Conservation (phyloP, 2,329 filamentous ascomycete genomes). For the Periglandula ipomoeae region DNA sequence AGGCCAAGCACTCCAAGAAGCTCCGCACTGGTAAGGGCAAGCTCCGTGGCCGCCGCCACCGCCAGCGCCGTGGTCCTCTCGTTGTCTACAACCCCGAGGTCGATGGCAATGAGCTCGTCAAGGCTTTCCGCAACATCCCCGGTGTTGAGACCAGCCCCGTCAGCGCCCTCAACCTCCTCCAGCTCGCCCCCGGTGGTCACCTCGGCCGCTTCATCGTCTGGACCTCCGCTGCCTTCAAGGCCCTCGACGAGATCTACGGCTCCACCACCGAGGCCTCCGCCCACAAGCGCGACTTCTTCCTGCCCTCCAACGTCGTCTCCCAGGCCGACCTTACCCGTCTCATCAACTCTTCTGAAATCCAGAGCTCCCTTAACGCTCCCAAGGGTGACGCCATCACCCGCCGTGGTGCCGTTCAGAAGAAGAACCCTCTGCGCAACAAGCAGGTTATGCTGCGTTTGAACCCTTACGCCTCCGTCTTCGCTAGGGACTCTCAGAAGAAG, state of each 20-base stretch:
- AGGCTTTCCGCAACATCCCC: conserved; percentile 97
- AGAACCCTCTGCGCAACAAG: conserved; percentile 99
- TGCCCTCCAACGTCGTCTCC: conserved; percentile 83
- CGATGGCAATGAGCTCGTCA: conserved; percentile 89
- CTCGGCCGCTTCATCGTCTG: conserved; percentile 98
- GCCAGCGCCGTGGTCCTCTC: conserved; percentile 94
- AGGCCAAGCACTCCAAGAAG: conserved; percentile 96
- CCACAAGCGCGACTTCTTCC: conserved; percentile 98
- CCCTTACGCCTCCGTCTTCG: conserved; percentile 89
- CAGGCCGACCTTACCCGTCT: conserved; percentile 94
- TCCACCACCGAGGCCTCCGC: conserved; percentile 80
- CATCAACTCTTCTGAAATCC: conserved; percentile 98
- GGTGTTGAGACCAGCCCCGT: conserved; percentile 96
- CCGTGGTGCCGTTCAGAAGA: conserved; percentile 91
- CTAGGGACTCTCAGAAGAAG: conserved; percentile 50
- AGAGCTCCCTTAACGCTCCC: conserved; percentile 86
- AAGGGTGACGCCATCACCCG: conserved; percentile 87
- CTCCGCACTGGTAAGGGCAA: conserved; percentile 98
- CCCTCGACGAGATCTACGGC: conserved; percentile 95
- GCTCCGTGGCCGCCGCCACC: conserved; percentile 90
- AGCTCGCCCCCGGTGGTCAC: conserved; percentile 97
- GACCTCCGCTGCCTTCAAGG: conserved; percentile 94
- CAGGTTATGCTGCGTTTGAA: conserved; percentile 98
- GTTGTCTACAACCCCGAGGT: conserved; percentile 94
- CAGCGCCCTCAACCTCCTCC: conserved; percentile 93